Evolutionary conservation across 495 filamentous ascomycete genomes (phyloP).

Genomic region (Penicillium lagena): DNA sequence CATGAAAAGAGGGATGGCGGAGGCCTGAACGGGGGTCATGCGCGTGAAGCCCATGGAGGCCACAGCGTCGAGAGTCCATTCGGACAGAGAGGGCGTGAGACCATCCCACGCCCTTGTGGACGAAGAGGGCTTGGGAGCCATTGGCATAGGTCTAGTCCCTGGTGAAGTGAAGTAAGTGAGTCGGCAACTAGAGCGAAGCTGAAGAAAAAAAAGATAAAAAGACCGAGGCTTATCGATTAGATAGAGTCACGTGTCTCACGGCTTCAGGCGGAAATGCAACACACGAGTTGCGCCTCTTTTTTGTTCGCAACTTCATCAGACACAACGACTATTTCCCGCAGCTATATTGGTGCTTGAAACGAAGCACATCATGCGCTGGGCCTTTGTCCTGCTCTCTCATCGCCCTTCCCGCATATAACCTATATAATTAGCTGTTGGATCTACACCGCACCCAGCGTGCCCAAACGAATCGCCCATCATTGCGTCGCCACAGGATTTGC

Average conservation of each 20-base stretch:
- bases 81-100: constrained; percentile 68
- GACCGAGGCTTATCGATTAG: constrained; percentile 23
- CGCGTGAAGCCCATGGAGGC: constrained; percentile 75
- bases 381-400: not conserved
- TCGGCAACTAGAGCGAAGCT: constrained; percentile 7
- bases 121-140: constrained; percentile 35
- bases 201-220: constrained; percentile 6
- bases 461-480: constrained; percentile 15
- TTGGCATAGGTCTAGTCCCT: not conserved
- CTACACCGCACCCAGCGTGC: constrained; percentile 1
- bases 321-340: too few relatives aligned
- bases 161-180: not conserved
- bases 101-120: constrained; percentile 68
- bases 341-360: too few relatives aligned
- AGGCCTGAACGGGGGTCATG: constrained; percentile 93
- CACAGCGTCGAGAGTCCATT: constrained; percentile 87
- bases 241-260: constrained; percentile 18
- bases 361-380: constrained; percentile 4
- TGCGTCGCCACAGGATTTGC: constrained; percentile 15
- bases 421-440: not conserved
- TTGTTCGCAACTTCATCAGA: not conserved
- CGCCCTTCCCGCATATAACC: not conserved
- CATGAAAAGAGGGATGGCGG: constrained; percentile 86
- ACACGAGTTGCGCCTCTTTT: constrained; percentile 9
- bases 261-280: constrained; percentile 16